These are phyloP conservation scores for Abelmoschus esculentus DNA, from an alignment of 345 rosid genomes.

Conservation along the genomic window DNA sequence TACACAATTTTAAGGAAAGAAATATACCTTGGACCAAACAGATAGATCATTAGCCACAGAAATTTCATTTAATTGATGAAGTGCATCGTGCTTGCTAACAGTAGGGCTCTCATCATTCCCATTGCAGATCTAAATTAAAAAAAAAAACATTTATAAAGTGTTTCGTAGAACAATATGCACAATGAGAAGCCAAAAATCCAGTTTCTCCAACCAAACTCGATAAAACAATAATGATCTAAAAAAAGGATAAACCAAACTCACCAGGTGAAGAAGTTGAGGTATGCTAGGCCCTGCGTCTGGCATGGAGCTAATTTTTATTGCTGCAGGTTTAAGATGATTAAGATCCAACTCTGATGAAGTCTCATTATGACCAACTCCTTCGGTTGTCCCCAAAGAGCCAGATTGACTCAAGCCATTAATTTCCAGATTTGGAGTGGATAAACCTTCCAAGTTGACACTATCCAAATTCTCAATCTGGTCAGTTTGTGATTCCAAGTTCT, in stretches of 20 bases:
- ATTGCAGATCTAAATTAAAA: conserved; percentile 60
- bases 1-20: not conserved
- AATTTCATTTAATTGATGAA: conserved; percentile 72
- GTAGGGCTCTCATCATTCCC: conserved; percentile 55
- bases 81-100: conserved; percentile 59
- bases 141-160: not conserved
- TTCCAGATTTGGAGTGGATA: conserved; percentile 42
- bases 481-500: conserved; percentile 29
- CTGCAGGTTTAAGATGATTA: conserved; percentile 38
- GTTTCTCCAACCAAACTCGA: not conserved
- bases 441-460: conserved; percentile 39
- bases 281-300: conserved; percentile 79
- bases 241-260: conserved; percentile 23
- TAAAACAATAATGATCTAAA: not conserved
- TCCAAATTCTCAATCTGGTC: conserved; percentile 42
- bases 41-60: conserved; percentile 66
- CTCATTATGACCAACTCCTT: conserved; percentile 33
- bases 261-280: conserved; percentile 95
- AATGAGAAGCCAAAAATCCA: not conserved
- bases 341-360: conserved; percentile 37
- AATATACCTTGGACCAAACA: conserved; percentile 65
- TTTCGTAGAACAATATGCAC: not conserved
- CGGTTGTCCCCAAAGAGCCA: conserved; percentile 33
- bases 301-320: conserved; percentile 44
- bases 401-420: conserved; percentile 41